Conservation (phyloP, 179 eudicot species). For the Vitellaria paradoxa region DNA sequence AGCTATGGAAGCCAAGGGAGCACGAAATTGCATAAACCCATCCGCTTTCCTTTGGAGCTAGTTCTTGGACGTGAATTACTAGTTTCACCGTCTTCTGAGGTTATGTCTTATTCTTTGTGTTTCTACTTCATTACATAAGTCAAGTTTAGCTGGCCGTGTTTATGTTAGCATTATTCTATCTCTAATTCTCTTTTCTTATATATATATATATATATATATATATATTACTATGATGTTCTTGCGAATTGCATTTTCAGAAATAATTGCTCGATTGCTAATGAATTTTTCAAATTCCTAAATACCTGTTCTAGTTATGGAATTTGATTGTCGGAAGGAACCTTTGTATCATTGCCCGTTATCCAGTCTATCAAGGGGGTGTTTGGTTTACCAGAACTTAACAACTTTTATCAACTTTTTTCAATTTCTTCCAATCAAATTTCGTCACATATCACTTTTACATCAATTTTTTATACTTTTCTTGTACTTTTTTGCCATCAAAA, state of each 20-base stretch:
- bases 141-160: neutral
- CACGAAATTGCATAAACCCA: slow-evolving; percentile 78
- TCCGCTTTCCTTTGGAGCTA: slow-evolving; percentile 75
- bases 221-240: neutral
- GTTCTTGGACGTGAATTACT: slow-evolving; percentile 71
- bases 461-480: too few species aligned
- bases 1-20: slow-evolving; percentile 85
- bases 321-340: neutral
- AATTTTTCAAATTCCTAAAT: neutral
- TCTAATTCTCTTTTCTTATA: neutral
- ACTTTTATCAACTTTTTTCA: too few species aligned
- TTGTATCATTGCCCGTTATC: neutral
- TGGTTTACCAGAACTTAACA: too few species aligned
- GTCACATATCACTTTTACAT: too few species aligned
- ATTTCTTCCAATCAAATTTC: too few species aligned
- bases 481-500: too few species aligned
- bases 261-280: neutral
- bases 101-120: slow-evolving; percentile 20
- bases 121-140: neutral
- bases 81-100: slow-evolving; percentile 71
- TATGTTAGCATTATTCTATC: neutral
- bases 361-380: too few species aligned
- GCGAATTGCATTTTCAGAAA: neutral
- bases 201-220: neutral
- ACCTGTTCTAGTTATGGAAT: neutral